Evolutionary conservation across 805 yeast species (phyloP), one percentile per base, ranked within the genome.

Genomic region (Sungouiozyma ichnusensis): DNA sequence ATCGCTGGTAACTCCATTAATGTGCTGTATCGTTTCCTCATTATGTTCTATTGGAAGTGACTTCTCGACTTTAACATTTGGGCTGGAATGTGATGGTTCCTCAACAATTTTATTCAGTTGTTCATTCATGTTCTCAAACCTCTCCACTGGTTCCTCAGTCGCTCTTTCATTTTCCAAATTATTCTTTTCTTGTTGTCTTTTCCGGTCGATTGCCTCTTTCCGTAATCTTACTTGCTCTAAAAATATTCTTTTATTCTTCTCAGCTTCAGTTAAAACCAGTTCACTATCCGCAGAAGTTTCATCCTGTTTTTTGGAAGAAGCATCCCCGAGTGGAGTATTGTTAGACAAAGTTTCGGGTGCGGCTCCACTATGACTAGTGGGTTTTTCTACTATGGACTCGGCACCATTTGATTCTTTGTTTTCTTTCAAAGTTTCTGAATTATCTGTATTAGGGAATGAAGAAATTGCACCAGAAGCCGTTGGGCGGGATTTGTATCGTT

Each of bases 221-320:
- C 63, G 57, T 36, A 51, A 45, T 43, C 55, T 54, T 18, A 56
- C 59, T 44, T 59, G 63, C 46, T 60, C 64, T 36, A 57, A 45
- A 36, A 60, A 59, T n/a, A 49, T 51, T 44, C 54, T 57, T 36
- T 46, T 58, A n/a, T 52, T 53, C 38, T 45, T 50, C 37, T 57
- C 63, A 19, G 61, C 60, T 29, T 53, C 51, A 4, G 57, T 42
- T 6, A 48, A 44, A 33, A 43, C 38, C 19, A 47, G 39, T 33
- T 43, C 42, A 37, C 33, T 14, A 13, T n/a, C 38, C 9, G 38
- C 16, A 7, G 37, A 16, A 16, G 18, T 42, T 16, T 20, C n/a
- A 33, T 18, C 32, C 20, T 34, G 44, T 41, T 33, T 15, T 33
- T 4, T 20, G 20, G 17, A 20, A 16, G 17, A 16, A 40, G 29